Conservation (phyloP, 441 rosid species). For the Lagerstroemia fauriei region DNA sequence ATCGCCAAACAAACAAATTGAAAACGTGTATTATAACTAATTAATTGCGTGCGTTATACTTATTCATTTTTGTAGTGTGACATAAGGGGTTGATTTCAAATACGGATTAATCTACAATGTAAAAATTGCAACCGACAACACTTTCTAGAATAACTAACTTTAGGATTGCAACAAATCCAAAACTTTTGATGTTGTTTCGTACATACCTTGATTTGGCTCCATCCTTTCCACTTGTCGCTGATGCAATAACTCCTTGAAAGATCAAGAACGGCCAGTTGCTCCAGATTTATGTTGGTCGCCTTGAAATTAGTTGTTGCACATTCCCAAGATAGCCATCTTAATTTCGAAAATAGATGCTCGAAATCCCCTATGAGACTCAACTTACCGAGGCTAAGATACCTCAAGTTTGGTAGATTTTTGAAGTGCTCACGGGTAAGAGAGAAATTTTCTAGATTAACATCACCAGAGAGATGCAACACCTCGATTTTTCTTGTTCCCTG, state of each 20-base stretch:
- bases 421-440: neutral
- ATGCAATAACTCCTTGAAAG: neutral
- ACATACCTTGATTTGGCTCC: neutral
- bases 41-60: neutral
- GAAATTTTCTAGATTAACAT: fast-evolving
- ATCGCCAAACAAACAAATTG: neutral
- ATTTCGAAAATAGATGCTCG: neutral
- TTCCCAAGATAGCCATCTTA: slow-evolving; percentile 2
- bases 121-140: neutral
- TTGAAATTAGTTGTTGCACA: neutral
- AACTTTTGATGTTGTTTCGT: neutral
- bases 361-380: neutral
- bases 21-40: neutral
- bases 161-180: neutral
- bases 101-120: no score
- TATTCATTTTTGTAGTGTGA: no score
- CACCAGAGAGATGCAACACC: fast-evolving
- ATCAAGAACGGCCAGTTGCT: slow-evolving; percentile 7
- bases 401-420: no score
- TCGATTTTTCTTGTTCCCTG: neutral
- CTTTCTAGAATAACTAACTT: neutral
- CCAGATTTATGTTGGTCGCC: neutral
- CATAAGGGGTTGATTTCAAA: no score
- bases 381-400: neutral
- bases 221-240: neutral